Percentiles rank a stretch among this genome's conserved stretches.
These are phyloP conservation scores for Cicer pinnatifidum DNA, from an alignment of 306 rosid genomes.

Conservation along the genomic window DNA sequence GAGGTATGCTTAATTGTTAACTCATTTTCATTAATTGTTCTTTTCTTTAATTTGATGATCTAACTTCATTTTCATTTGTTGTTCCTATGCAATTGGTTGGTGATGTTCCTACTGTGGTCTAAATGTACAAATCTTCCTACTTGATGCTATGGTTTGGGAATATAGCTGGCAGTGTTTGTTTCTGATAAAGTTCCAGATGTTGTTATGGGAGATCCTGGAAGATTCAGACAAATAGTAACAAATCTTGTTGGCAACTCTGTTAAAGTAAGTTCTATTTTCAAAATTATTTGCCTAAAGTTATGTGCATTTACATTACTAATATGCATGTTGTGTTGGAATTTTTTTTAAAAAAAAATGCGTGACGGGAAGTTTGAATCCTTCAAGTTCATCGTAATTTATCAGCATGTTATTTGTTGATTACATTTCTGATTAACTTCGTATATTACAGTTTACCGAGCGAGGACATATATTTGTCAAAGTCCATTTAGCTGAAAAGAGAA, in stretches of 20 bases:
- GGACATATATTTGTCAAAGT: slow-evolving; percentile 95
- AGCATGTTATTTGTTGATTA: slow-evolving; percentile 28
- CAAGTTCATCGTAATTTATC: slow-evolving; percentile 9
- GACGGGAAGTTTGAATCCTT: not conserved
- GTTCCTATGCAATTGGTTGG: slow-evolving; percentile 30
- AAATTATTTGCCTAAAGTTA: slow-evolving; percentile 8
- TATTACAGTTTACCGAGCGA: slow-evolving; percentile 88
- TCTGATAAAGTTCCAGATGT: slow-evolving; percentile 90
- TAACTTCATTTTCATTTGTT: no score
- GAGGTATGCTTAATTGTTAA: slow-evolving; percentile 65
- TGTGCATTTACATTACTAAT: slow-evolving; percentile 24
- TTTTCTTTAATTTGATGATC: no score
- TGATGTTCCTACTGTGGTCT: slow-evolving; percentile 23
- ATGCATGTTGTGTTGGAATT: slow-evolving; percentile 9
- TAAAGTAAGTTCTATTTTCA: slow-evolving; percentile 63
- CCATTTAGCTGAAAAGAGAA: slow-evolving; percentile 66
- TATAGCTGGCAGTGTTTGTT: slow-evolving; percentile 93
- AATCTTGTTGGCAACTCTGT: slow-evolving; percentile 98
- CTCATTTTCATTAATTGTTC: no score
- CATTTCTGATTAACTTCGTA: slow-evolving; percentile 40
- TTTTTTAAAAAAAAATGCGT: no score
- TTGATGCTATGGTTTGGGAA: slow-evolving; percentile 48
- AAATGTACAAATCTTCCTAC: slow-evolving; percentile 42
- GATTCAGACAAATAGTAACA: slow-evolving; percentile 95
- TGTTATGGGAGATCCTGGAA: slow-evolving; percentile 93